phyloP scores from a whole-genome alignment of 352 stramenopile genomes.

The Pythium pectinolyticum region DNA sequence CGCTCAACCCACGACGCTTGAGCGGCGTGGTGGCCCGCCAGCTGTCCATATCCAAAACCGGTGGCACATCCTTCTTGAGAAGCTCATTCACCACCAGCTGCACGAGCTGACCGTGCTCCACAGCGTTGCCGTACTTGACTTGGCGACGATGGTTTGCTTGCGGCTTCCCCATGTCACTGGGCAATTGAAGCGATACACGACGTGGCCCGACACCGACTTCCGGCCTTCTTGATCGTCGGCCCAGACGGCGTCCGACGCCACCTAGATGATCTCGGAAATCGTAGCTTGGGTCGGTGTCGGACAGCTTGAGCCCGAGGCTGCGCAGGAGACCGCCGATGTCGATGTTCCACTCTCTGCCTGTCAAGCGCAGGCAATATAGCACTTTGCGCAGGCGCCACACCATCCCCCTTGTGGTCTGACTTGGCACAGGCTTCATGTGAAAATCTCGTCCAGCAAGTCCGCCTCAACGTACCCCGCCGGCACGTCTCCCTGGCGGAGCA shows the following conservation, averaged over 20 bases:
- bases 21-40: constrained; percentile 6
- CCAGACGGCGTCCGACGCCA: constrained; percentile 16
- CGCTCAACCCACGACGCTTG: not conserved
- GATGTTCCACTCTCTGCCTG: constrained; percentile 29
- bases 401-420: not conserved
- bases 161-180: constrained; percentile 8
- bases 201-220: constrained; percentile 16
- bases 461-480: constrained; percentile 16
- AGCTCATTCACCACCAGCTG: not conserved
- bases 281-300: constrained; percentile 12
- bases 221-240: constrained; percentile 6
- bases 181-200: constrained; percentile 9
- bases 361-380: constrained; percentile 35
- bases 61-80: not conserved
- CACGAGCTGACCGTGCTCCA: not conserved
- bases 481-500: constrained; percentile 12
- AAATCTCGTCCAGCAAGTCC: not conserved
- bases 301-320: not conserved
- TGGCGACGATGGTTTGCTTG: constrained; percentile 16
- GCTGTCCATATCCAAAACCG: constrained; percentile 8
- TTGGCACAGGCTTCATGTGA: constrained; percentile 2
- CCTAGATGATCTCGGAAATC: constrained; percentile 6
- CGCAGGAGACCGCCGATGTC: constrained; percentile 19
- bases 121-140: constrained; percentile 5
- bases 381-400: constrained; percentile 26